Conservation (phyloP, 108 stramenopile species). For the Seminavis robusta region DNA sequence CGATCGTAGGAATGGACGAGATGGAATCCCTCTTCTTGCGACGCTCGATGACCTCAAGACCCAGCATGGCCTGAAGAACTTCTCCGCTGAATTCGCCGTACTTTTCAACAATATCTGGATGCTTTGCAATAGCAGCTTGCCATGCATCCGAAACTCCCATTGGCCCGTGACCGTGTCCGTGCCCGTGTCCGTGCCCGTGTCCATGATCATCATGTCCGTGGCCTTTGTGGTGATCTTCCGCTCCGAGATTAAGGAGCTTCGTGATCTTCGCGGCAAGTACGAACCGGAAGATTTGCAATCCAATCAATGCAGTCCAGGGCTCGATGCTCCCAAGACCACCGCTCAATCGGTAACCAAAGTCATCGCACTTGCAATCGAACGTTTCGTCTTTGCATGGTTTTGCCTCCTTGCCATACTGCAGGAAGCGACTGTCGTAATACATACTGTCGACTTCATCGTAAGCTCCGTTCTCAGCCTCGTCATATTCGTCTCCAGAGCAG, state of each 20-base stretch:
- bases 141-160: constrained; percentile 69
- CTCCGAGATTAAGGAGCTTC: constrained; percentile 5
- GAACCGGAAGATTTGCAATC: constrained; percentile 58
- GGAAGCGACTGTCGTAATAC: no score
- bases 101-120: constrained; percentile 69
- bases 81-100: constrained; percentile 77
- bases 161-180: constrained; percentile 17
- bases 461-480: no score
- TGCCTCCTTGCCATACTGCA: no score
- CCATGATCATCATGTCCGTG: constrained; percentile 14
- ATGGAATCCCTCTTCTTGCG: no score
- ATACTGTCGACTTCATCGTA: no score
- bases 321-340: constrained; percentile 79
- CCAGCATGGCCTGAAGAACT: constrained; percentile 83
- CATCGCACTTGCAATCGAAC: constrained; percentile 29
- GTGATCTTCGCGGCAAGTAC: constrained; percentile 14
- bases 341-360: constrained; percentile 55
- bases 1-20: no score
- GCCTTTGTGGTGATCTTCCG: not conserved
- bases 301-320: constrained; percentile 67
- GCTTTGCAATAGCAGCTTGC: constrained; percentile 57
- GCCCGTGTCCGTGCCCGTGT: constrained; percentile 12
- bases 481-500: no score
- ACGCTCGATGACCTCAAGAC: no score
- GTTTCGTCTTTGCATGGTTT: no score